These are phyloP conservation scores for Nadsonia fulvescens DNA, from an alignment of 805 yeast species.

Conservation along the genomic window DNA sequence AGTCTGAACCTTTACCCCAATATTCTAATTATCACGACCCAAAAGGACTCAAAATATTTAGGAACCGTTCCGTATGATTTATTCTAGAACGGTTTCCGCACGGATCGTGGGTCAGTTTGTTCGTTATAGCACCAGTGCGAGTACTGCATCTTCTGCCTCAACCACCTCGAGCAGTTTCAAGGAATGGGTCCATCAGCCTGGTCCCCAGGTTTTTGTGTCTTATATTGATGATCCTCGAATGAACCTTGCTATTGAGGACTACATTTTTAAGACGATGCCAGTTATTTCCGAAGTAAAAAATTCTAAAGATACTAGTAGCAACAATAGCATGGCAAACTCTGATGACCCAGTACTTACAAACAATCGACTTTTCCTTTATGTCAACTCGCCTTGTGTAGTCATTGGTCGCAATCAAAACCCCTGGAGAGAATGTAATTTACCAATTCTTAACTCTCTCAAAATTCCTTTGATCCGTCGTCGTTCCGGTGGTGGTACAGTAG, in stretches of 20 bases:
- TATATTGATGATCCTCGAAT: constrained; percentile 44
- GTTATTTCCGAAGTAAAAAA: background rate
- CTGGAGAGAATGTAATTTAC: constrained; percentile 66
- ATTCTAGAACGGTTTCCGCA: no score
- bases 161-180: background rate
- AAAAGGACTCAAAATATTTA: no score
- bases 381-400: constrained; percentile 73
- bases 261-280: constrained; percentile 51
- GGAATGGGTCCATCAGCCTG: constrained; percentile 4
- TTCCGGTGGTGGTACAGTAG: constrained; percentile 95
- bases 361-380: constrained; percentile 51
- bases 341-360: constrained; percentile 13
- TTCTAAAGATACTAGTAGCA: background rate
- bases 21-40: no score
- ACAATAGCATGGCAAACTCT: constrained; percentile 5
- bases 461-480: constrained; percentile 61
- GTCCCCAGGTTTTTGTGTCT: constrained; percentile 41
- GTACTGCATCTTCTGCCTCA: no score
- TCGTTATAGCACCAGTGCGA: background rate
- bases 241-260: constrained; percentile 72
- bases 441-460: constrained; percentile 27
- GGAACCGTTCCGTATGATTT: no score
- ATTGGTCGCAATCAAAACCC: constrained; percentile 94
- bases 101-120: background rate
- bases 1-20: no score